Base-by-base conservation (phyloP, 148 eudicot species). In the Camellia japonica region DNA sequence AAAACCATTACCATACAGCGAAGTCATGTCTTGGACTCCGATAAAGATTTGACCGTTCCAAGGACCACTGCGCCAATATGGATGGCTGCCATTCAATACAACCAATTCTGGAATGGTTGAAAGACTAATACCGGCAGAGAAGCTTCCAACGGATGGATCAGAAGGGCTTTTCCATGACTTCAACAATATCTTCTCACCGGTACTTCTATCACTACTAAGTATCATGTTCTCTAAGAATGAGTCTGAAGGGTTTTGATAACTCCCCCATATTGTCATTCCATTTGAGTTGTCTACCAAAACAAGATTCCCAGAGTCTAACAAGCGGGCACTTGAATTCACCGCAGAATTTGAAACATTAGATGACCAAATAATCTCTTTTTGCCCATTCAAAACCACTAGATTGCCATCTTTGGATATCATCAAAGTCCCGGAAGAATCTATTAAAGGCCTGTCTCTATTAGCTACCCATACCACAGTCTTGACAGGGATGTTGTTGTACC, bases 141-240 rank as follows among this genome's bases (percentile, higher is more conserved):
- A 90, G 59, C 80, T 77, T 16, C 91, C 92, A 38, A 75, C 65
- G 0, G 92, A 78, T 42, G 94, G 90, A 80, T 85, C 86, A 4
- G 67, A 58, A 64, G 68, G 83, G 81, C 81, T 87, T 82, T 55
- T 87, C 91, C 91, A 88, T 20, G 90, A 87, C 42, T 41, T 83
- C 20, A 85, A 30, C 60, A 55, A 8, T 20, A 16, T 75, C 44
- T 0, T 83, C 64, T 14, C 76, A 18, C 42, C 56, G 0, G 61
- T 74, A 13, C 44, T 78, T 0, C 12, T 38, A 65, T 85, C 42
- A 8, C 46, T 44, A 5, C 69, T 60, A 11, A 75, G 47, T 60
- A 47, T 75, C 62, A 68, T 81, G 9, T 11, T 41, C 76, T 74
- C 6, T 42, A 75, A 14, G 1, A 68, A 16, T 9, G 79, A 81